A percentile compares a stretch with the other conserved stretches of the same genome.
phyloP scores from a whole-genome alignment of 495 filamentous ascomycete genomes.

The Thozetella sp. region DNA sequence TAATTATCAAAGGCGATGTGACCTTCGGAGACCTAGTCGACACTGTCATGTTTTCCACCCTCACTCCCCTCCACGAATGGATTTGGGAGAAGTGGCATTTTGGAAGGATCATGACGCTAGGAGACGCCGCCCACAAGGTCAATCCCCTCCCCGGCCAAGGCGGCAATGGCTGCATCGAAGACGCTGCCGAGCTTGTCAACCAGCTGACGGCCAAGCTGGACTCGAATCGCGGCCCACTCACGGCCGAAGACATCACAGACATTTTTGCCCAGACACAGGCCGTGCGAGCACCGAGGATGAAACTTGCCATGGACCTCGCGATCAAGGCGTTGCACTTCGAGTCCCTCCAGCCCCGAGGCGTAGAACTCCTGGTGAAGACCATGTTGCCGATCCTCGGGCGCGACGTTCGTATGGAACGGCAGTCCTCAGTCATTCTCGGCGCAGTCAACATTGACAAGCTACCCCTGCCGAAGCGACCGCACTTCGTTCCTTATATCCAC shows the following conservation, averaged over 20 bases:
- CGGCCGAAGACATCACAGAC: conserved; percentile 2
- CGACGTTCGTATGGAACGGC: not conserved
- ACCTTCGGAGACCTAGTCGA: too few species aligned
- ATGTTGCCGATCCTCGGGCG: not conserved
- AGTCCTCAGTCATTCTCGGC: not conserved
- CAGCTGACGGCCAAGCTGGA: conserved; percentile 3
- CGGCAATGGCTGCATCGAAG: conserved; percentile 38
- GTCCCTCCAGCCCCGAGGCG: conserved; percentile 2
- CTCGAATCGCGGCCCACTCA: not conserved
- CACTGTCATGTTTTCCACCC: too few species aligned
- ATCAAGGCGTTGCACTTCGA: conserved; percentile 1
- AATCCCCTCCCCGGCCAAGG: conserved; percentile 33
- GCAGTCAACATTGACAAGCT: conserved; percentile 1
- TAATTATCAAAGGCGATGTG: too few species aligned
- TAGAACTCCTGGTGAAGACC: not conserved
- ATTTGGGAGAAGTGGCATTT: too few species aligned
- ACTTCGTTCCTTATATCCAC: conserved; percentile 4
- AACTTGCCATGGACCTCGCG: not conserved
- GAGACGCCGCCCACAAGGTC: too few species aligned
- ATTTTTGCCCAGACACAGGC: conserved; percentile 7
- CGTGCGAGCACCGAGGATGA: not conserved
- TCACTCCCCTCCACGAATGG: too few species aligned
- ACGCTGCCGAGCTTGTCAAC: conserved; percentile 33
- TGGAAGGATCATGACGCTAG: too few species aligned
- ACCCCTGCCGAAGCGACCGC: not conserved